A percentile compares a stretch with the other conserved stretches of the same genome.
These are phyloP conservation scores for Cyclocybe cylindracea DNA, from an alignment of 768 basidiomycete genomes.

Conservation along the genomic window DNA sequence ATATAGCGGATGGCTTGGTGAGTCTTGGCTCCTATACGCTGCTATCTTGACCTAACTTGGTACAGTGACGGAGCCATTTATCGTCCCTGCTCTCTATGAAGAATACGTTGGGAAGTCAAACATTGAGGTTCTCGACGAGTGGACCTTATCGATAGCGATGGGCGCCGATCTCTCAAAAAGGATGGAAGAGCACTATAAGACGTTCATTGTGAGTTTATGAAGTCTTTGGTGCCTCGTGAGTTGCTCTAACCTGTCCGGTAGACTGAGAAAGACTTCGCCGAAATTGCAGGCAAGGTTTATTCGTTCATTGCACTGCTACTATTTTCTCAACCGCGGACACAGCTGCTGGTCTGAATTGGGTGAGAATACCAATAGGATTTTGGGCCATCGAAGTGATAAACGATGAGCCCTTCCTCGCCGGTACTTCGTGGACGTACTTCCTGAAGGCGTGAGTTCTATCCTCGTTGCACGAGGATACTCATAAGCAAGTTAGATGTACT, in stretches of 20 bases:
- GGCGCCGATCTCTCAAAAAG: constrained; percentile 62
- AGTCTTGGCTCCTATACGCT: constrained; percentile 5
- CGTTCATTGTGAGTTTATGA: constrained; percentile 67
- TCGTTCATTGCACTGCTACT: neutral
- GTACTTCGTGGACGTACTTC: constrained; percentile 73
- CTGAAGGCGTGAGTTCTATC: constrained; percentile 38
- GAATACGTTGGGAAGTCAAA: constrained; percentile 48
- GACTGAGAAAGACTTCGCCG: constrained; percentile 38
- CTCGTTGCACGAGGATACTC: neutral
- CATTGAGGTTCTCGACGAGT: constrained; percentile 64
- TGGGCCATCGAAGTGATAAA: constrained; percentile 83
- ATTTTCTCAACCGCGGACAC: constrained; percentile 51
- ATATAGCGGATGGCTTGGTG: constrained; percentile 48
- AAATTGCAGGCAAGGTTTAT: constrained; percentile 31
- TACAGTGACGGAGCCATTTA: constrained; percentile 76
- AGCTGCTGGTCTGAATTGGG: constrained; percentile 84
- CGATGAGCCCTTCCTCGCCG: constrained; percentile 80
- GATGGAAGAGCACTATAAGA: constrained; percentile 81
- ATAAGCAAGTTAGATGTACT: constrained; percentile 1
- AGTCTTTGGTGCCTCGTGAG: neutral
- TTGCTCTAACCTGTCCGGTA: constrained; percentile 10
- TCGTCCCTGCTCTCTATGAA: constrained; percentile 68
- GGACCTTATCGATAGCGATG: constrained; percentile 72
- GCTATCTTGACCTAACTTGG: neutral
- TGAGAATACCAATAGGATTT: constrained; percentile 83